Base-by-base conservation (phyloP, 108 stramenopile species). In the Pelagomonas calceolata region DNA sequence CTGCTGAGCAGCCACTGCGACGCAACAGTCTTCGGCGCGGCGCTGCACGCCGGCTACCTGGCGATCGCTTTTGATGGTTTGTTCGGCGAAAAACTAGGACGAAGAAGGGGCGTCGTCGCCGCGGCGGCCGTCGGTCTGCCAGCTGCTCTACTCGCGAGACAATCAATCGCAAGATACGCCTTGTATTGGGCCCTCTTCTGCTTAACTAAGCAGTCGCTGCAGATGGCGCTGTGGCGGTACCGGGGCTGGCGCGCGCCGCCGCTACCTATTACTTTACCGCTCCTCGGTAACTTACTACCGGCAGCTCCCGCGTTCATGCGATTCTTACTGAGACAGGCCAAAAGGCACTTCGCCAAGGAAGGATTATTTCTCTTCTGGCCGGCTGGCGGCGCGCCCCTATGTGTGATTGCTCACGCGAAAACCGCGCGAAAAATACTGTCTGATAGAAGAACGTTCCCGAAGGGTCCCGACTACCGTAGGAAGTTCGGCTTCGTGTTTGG, bases 401-500 rank as follows among this genome's bases (percentile, higher is more conserved):
- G 70, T 21, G 73, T 75, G 31, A 45, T 75, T 33, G 37, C 51
- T 29, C 68, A 70, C 10, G 73, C 78, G 32, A 39, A 34, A 37
- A 37, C 65, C 21, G 73, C 74, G 0, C 26, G 69, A 4, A 35
- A 68, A 15, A 36, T 79, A 0, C 73, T 79, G 30, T 32, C 44
- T 0, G 73, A 74, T 32, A 4, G 34, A 32, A 43, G 63, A 37
- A n/a, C 44, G 34, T 78, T 79, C 34, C 30, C 36, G 34, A 79
- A 79, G 69, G 73, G 73, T n/a, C 14, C 18, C 33, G 76, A 80
- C 65, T 80, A 80, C 71, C 30, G 32, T 37, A 46, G 68, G 32
- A 64, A 66, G 64, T 80, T 80, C 72, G 46, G 44, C 21, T 29
- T 69, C 10, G 76, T 76, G 44, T 80, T 80, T 34, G 79, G 79